Base-by-base conservation (phyloP, 2,329 filamentous ascomycete species). In the Pestalotiopsis sp. region DNA sequence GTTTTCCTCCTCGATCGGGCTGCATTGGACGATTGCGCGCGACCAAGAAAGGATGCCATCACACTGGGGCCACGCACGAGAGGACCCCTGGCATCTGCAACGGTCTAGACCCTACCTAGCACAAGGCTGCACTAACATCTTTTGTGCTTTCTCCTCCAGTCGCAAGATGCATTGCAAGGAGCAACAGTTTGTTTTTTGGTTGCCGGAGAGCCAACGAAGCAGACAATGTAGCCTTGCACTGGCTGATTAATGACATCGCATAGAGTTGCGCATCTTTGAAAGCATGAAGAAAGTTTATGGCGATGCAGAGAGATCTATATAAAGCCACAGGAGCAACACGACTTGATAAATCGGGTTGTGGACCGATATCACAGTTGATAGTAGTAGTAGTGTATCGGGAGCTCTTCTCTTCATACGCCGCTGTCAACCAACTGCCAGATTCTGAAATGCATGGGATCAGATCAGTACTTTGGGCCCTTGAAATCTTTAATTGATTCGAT, bases 41-140 rank as follows among this genome's bases (percentile, higher is more conserved):
- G 36, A 31, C 14, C 7, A 41, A 17, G 27, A n/a, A 14, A 27
- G 7, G 60, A 23, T 20, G 60, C 60, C 31, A 36, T 60, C 20
- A 60, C 57, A 60, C 31, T 60, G 57, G 57, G 57, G 3, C 31
- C 23, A n/a, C 14, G 31, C 23, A 60, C 27, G 57, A 23, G 14
- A 60, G 31, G 57, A 3, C 20, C 45, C 45, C 20, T 45, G 63
- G 27, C 27, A 31, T 57, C 63, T 11, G 52, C 23, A 20, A 25
- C 23, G 63, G 63, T 57, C 63, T 65, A 49, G 63, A 57, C 63
- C 36, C 36, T 17, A 36, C 25, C n/a, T 23, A 65, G 49, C 36
- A 49, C 63, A 65, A 65, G 49, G 63, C 63, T 65, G 63, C 45
- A 36, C 63, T 57, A 65, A 57, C 38, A 31, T 36, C 13, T 27